phyloP scores from a whole-genome alignment of 2,329 filamentous ascomycete genomes.

The Alternaria atra region DNA sequence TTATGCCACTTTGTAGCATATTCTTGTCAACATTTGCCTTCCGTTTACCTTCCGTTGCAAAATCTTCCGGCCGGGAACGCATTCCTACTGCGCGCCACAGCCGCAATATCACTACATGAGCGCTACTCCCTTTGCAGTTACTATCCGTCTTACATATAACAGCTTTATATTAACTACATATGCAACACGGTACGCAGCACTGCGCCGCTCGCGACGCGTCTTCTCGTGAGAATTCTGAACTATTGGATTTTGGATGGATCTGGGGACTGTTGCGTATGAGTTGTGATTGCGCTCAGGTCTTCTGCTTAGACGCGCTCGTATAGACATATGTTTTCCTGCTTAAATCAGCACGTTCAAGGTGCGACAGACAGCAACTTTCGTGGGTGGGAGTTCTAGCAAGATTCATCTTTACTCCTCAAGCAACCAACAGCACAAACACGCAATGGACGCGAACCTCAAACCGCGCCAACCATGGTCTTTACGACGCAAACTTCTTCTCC shows the following conservation, averaged over 20 bases:
- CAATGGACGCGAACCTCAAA: constrained; percentile 22
- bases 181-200: constrained; percentile 1
- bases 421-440: background rate
- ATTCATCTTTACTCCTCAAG: background rate
- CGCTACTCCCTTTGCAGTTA: constrained; percentile 6
- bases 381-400: background rate
- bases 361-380: background rate
- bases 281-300: background rate
- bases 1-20: background rate
- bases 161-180: constrained; percentile 19
- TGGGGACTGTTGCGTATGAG: background rate
- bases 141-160: constrained; percentile 1
- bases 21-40: background rate
- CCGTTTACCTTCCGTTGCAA: background rate
- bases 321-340: background rate
- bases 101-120: constrained; percentile 14
- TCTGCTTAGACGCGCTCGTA: background rate
- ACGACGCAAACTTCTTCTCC: constrained; percentile 40
- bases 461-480: constrained; percentile 26
- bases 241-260: background rate
- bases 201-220: constrained; percentile 13
- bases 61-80: background rate
- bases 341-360: background rate
- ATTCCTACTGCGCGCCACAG: constrained; percentile 14
- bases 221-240: background rate